Base-by-base conservation (phyloP, 345 rosid species). In the Capsella bursapastoris region DNA sequence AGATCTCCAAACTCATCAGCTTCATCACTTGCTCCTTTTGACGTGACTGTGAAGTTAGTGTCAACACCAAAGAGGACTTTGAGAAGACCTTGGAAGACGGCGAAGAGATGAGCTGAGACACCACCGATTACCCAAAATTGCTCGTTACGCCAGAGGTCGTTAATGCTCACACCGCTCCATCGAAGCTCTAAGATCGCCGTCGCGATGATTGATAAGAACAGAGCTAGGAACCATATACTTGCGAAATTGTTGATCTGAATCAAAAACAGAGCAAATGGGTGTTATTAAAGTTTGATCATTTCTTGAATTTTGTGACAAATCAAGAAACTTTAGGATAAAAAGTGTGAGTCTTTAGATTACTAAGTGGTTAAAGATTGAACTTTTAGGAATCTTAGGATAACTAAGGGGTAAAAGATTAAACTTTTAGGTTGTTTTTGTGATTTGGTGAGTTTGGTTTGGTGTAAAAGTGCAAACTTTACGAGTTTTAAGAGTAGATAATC, bases 121-220 rank as follows among this genome's bases (percentile, higher is more conserved):
- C 98, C 97, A 2, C 97, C 97, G 6, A 91, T 94, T 5, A 94
- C 98, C 98, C 97, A 94, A 74, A 94, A 94, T 63, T 94, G 98
- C 82, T 94, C 98, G 73, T 94, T 94, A 37, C 98, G 85, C 98
- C 97, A 94, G 79, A 87, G 88, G 47, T 90, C 98, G 57, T 85
- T 86, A 22, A 91, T 91, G 88, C 93, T 86, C 22, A 94, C 97
- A 3, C 83, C 82, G 27, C 98, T 94, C 98, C 97, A 94, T 10
- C 98, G 83, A 4, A 94, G 94, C 72, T 94, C 98, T 9, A 94
- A 83, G 25, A 94, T 77, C 5, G 96, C 86, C 0, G 98, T 91
- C 15, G 92, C 89, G 1, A 94, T 94, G 77, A 94, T 94, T 66
- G 97, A 90, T 53, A 94, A 64, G 79, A 94, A 91, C 57, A 94